These are phyloP conservation scores for Hypsizygus ulmarius DNA, from an alignment of 1,284 basidiomycete species.

Conservation along the genomic window DNA sequence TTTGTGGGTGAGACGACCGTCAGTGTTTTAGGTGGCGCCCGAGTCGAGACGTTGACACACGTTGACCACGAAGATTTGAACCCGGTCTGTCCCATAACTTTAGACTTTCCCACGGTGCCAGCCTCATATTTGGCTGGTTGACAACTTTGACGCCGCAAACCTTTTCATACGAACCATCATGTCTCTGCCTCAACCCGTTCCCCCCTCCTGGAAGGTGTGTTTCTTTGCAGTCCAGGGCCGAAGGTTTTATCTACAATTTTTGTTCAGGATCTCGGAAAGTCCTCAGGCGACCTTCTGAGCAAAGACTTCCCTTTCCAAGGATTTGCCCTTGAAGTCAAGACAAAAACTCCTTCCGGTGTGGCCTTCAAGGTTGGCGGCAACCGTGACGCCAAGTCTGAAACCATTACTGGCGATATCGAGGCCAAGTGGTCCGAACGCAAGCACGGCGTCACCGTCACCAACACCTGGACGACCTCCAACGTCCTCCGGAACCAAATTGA, in stretches of 20 bases:
- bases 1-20: not conserved
- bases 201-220: constrained; percentile 88
- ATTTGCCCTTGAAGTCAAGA: constrained; percentile 89
- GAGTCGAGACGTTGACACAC: not conserved
- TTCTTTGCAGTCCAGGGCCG: not conserved
- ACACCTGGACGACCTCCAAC: constrained; percentile 95
- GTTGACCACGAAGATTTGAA: constrained; percentile 1
- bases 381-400: constrained; percentile 70
- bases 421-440: constrained; percentile 87
- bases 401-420: constrained; percentile 86
- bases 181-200: constrained; percentile 87
- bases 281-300: constrained; percentile 90
- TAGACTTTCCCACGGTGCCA: constrained; percentile 18
- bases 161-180: constrained; percentile 40
- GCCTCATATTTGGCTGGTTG: constrained; percentile 19
- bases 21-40: too few species aligned
- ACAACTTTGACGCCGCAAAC: constrained; percentile 7
- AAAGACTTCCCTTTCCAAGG: constrained; percentile 92
- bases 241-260: not conserved
- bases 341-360: constrained; percentile 87
- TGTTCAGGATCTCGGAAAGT: constrained; percentile 90
- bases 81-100: constrained; percentile 20
- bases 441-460: constrained; percentile 88
- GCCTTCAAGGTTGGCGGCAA: constrained; percentile 85
- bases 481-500: constrained; percentile 90